Conservation (phyloP, 495 filamentous ascomycete species). For the Rostrohypoxylon terebratum region DNA sequence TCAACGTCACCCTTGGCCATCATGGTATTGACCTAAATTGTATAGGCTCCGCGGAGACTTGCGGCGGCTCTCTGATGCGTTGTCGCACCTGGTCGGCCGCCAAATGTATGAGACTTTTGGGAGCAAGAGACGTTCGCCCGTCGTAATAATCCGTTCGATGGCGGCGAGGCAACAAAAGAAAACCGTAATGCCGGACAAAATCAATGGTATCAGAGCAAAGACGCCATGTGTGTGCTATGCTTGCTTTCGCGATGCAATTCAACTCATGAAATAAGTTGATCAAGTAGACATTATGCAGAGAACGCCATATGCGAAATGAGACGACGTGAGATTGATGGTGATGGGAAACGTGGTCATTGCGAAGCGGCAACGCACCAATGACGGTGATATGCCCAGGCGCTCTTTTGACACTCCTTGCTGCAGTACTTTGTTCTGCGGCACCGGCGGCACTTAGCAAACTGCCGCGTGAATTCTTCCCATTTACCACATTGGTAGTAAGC, state of each 20-base stretch:
- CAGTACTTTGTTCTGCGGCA: conserved; percentile 99
- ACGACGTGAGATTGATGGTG: conserved; percentile 46
- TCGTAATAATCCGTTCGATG: conserved; percentile 38
- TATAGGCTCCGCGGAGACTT: conserved; percentile 8
- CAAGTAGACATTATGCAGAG: conserved; percentile 54
- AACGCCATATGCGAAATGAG: conserved; percentile 47
- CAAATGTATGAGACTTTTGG: conserved; percentile 32
- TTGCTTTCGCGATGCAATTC: conserved; percentile 55
- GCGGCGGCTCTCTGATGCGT: conserved; percentile 18
- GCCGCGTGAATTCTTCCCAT: conserved; percentile 95
- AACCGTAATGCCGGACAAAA: conserved; percentile 53
- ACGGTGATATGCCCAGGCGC: conserved; percentile 95
- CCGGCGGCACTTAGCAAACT: conserved; percentile 97
- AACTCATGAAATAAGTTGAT: conserved; percentile 50
- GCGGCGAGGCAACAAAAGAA: conserved; percentile 43
- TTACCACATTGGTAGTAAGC: conserved; percentile 98
- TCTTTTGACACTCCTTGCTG: conserved; percentile 99
- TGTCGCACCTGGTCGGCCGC: conserved; percentile 1
- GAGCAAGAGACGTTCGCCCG: conserved; percentile 19
- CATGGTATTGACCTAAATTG: conserved; percentile 13
- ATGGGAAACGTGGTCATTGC: conserved; percentile 51
- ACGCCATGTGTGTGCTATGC: conserved; percentile 55
- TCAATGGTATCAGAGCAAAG: conserved; percentile 52
- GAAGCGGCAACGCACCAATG: conserved; percentile 93
- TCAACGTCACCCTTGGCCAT: conserved; percentile 18